phyloP scores from a whole-genome alignment of 768 basidiomycete genomes.

The Naganishia randhawae region DNA sequence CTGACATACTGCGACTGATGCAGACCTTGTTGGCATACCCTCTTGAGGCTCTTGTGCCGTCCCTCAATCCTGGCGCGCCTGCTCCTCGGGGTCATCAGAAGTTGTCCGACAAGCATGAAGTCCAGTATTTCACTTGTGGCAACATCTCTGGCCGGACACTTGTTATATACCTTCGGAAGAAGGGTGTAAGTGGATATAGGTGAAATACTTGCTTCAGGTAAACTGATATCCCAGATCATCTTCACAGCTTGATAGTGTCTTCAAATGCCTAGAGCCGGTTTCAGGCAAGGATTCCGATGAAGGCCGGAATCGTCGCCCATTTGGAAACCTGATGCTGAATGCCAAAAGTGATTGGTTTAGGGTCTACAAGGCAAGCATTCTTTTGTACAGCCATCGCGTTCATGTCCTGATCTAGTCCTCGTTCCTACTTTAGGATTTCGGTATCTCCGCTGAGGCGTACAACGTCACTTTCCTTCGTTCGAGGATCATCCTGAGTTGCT shows the following conservation, averaged over 20 bases:
- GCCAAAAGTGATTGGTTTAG: slow-evolving; percentile 92
- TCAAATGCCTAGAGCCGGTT: slow-evolving; percentile 97
- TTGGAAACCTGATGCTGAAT: slow-evolving; percentile 54
- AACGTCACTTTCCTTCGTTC: slow-evolving; percentile 89
- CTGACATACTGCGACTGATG: not conserved
- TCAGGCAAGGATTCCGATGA: slow-evolving; percentile 74
- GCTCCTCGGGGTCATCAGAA: slow-evolving; percentile 80
- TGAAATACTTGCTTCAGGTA: not conserved
- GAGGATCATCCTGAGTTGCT: slow-evolving; percentile 78
- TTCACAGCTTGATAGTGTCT: slow-evolving; percentile 73
- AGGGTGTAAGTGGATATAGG: slow-evolving; percentile 59
- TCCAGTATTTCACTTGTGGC: slow-evolving; percentile 93
- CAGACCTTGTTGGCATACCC: slow-evolving; percentile 88
- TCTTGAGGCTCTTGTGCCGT: slow-evolving; percentile 92
- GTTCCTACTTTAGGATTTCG: slow-evolving; percentile 63
- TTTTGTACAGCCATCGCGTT: slow-evolving; percentile 32
- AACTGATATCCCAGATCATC: not conserved
- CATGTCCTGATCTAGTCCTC: slow-evolving; percentile 12
- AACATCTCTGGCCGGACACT: slow-evolving; percentile 79
- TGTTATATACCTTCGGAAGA: slow-evolving; percentile 93
- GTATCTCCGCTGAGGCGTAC: slow-evolving; percentile 83
- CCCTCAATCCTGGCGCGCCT: slow-evolving; percentile 63
- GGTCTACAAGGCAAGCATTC: slow-evolving; percentile 62
- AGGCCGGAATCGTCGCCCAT: slow-evolving; percentile 41
- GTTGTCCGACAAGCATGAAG: slow-evolving; percentile 82